Conservation (phyloP, 1,139 yeast genomes). For the Sugiyamaella paludigena region DNA sequence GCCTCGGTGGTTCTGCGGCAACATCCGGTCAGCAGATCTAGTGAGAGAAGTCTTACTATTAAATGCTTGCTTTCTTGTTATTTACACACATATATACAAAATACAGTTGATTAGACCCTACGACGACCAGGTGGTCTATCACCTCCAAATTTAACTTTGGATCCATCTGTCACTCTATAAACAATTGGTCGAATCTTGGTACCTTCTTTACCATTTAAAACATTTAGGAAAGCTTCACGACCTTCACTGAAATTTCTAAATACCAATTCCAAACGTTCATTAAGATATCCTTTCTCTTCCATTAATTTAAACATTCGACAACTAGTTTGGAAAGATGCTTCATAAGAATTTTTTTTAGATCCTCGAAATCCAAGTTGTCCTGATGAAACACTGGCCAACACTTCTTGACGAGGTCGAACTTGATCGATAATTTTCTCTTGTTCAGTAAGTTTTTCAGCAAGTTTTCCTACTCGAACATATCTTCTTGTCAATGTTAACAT, state of each 20-base stretch:
- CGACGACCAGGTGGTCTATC: slow-evolving; percentile 79
- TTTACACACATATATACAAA: background rate
- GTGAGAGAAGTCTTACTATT: too few species aligned
- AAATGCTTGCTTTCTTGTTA: too few species aligned
- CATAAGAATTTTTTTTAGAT: slow-evolving; percentile 76
- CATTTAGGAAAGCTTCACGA: slow-evolving; percentile 79
- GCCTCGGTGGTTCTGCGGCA: too few species aligned
- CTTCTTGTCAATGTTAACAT: slow-evolving; percentile 67
- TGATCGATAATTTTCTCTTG: slow-evolving; percentile 78
- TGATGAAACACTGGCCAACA: slow-evolving; percentile 53
- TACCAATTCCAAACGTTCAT: slow-evolving; percentile 54
- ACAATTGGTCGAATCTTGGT: slow-evolving; percentile 59
- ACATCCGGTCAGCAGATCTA: too few species aligned
- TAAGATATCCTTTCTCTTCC: slow-evolving; percentile 50
- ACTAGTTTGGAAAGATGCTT: slow-evolving; percentile 88
- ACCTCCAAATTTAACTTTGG: slow-evolving; percentile 90
- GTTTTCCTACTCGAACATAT: slow-evolving; percentile 52
- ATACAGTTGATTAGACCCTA: slow-evolving; percentile 51
- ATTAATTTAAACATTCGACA: slow-evolving; percentile 70
- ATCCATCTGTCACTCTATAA: slow-evolving; percentile 69
- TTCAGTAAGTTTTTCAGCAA: slow-evolving; percentile 43
- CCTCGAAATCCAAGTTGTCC: slow-evolving; percentile 45
- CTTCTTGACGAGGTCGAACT: slow-evolving; percentile 76
- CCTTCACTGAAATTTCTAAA: slow-evolving; percentile 86
- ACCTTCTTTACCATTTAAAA: slow-evolving; percentile 90